Base-by-base conservation (phyloP, 768 basidiomycete genomes). In the Postia placenta region DNA sequence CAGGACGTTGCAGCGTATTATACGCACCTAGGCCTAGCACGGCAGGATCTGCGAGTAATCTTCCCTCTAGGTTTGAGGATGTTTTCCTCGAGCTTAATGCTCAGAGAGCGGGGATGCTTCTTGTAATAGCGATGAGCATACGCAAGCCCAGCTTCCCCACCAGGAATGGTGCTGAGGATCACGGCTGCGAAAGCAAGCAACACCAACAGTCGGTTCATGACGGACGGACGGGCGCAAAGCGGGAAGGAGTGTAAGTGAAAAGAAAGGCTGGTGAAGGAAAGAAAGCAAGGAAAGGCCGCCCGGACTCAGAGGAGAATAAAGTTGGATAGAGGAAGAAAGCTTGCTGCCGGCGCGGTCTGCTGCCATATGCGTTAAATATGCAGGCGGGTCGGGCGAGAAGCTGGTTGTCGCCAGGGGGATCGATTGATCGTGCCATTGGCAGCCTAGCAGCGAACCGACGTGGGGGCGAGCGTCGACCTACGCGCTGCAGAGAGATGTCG, bases 121-220 rank as follows among this genome's bases (percentile, higher is more conserved):
- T 36, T 45, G 45, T 45, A 30, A 19, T 45, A 24, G 17, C 45
- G 45, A 45, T 52, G 57, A 42, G 59, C 54, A 53, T 59, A 59
- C 37, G 63, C 54, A 22, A 61, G 60, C 22, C 62, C 54, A 49
- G 62, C 62, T 23, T 60, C 25, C 20, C 39, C 64, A 50, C 53
- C 42, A 12, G 54, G 57, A 38, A 57, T 42, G 40, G 51, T 44
- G 28, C 53, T 30, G 39, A 57, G 54, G 50, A 60, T 17, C 26
- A 64, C 30, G 37, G 58, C 43, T 53, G 60, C 48, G 20, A 61
- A 56, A 25, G 56, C 51, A 39, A 66, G 40, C 23, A 63, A 55
- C 37, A 59, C 37, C 38, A 49, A 52, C 23, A 59, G 48, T 58
- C 57, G 61, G 49, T 53, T 60, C 61, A 61, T 60, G 52, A 41